Evolutionary conservation across 495 filamentous ascomycete species (phyloP), one percentile per base, ranked within the genome.

Genomic region (Hypoxylon fragiforme): DNA sequence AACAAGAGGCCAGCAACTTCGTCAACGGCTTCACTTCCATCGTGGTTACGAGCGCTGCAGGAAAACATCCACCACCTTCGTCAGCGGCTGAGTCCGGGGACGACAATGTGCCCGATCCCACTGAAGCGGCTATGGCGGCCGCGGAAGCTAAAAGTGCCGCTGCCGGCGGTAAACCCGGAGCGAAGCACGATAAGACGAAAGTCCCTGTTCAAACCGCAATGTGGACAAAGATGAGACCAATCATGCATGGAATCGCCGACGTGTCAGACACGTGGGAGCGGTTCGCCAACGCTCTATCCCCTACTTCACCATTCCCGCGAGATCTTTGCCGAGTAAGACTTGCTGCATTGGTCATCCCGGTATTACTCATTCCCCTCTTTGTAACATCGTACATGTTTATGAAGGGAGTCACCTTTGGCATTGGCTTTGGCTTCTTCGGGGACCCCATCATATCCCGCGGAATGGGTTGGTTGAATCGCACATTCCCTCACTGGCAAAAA

Each of bases 1-100:
- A 96, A 64, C 81, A 87, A 52, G 91, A 95, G 67, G 91, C 91
- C 2, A 84, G 77, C 56, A 92, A 90, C 57, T 84, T 96, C 54
- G 83, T 94, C 26, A 86, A 85, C 54, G 82, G 85, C 21, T 84
- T 94, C 45, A 85, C 88, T 4, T 80, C 79, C 2, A 83, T 95
- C 7, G 88, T 87, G 0, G 72, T 94, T 30, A 84, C 84, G 40
- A 88, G 86, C 44, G 89, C 88, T 0, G 82, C 86, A 0, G 90
- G 88, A 0, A 91, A 91, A 58, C 78, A 85, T 51, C 81, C 82
- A 2, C 78, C 65, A 62, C 66, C 77, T 40, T 65, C 69, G 1
- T 64, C 73, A 18, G 66, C 71, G 26, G 71, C 75, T 12, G 56
- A 42, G n/a, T 72, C 69, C 12, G 66, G 80, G 0, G 73, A 77